Evolutionary conservation across 2,329 filamentous ascomycete species (phyloP).

Genomic region (Monosporascus sp.): DNA sequence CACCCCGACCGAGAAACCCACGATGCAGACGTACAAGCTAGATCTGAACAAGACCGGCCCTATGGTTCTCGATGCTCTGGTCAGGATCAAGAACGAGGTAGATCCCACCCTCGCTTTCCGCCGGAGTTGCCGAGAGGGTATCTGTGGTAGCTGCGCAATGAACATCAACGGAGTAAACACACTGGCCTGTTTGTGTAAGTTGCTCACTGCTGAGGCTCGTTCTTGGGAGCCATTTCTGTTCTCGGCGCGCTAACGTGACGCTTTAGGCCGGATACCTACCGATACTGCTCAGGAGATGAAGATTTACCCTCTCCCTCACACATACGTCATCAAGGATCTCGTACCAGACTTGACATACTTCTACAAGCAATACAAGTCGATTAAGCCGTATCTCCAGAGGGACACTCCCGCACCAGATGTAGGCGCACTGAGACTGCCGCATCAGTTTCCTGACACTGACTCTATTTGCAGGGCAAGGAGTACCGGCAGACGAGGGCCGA

Average conservation of each 20-base stretch:
- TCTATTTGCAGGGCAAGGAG: constrained; percentile 68
- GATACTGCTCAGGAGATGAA: constrained; percentile 77
- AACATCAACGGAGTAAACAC: constrained; percentile 99
- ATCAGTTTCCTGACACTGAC: constrained; percentile 6
- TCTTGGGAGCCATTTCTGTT: neutral
- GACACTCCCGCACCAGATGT: constrained; percentile 80
- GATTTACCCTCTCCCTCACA: constrained; percentile 97
- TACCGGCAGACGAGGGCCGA: constrained; percentile 87
- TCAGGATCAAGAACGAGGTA: constrained; percentile 98
- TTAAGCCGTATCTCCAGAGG: constrained; percentile 96
- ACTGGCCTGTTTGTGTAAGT: constrained; percentile 91
- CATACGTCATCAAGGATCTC: constrained; percentile 98
- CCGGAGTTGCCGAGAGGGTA: constrained; percentile 93
- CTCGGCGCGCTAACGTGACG: constrained; percentile 21
- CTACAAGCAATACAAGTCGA: constrained; percentile 99
- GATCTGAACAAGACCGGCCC: constrained; percentile 98
- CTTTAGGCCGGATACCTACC: constrained; percentile 81
- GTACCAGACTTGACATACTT: constrained; percentile 97
- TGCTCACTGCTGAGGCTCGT: neutral
- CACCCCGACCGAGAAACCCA: constrained; percentile 83
- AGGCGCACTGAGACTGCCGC: constrained; percentile 31
- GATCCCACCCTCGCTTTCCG: constrained; percentile 96
- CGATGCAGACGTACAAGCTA: constrained; percentile 90
- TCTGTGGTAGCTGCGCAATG: constrained; percentile 98
- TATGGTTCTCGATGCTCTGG: constrained; percentile 95